Base-by-base conservation (phyloP, 1,284 basidiomycete species). In the Cutaneotrichosporon sp. region DNA sequence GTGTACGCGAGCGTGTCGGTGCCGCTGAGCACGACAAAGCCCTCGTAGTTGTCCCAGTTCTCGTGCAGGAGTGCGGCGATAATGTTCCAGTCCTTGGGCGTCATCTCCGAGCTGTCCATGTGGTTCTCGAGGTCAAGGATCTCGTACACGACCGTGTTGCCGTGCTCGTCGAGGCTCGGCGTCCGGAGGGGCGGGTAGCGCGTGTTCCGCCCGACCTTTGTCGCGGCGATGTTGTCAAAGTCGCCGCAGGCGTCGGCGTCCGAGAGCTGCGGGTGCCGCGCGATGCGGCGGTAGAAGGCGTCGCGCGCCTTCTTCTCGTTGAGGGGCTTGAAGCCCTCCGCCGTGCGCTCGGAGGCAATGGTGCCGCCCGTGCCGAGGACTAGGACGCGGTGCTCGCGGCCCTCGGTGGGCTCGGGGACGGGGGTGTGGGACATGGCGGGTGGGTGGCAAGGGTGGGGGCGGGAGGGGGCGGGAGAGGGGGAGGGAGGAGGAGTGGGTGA, bases 1-100 rank as follows among this genome's bases (percentile, higher is more conserved):
- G 76, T 78, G 69, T 78, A 78, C 11, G 75, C 73, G 24, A 78
- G 67, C 25, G 76, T 78, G 65, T 78, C 76, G 6, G 76, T 78
- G 2, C 76, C 76, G 22, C 70, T 72, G 18, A 78, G 68, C 10
- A 78, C 72, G 43, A 78, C 67, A 55, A 78, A 78, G 2, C 76
- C 76, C 25, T 74, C 74, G 60, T 78, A 77, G 8, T 59, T 58
- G 49, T 73, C 69, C 74, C 74, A 78, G 62, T 77, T 72, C 54
- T 73, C 68, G 50, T 71, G 64, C n/a, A 78, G 64, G 4, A 77
- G 65, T 45, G 51, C 31, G 18, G 76, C 76, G 53, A 78, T 77
- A 16, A 58, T 72, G 62, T 78, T 78, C 74, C 75, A 78, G 58
- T 78, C 76, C 38, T 60, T 64, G 10, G 76, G 75, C 3, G 75